A percentile compares a stretch with the other conserved stretches of the same genome.
Evolutionary conservation across 192 early-diverging fungal species (phyloP).

Genomic region (Tieghemiomyces parasiticus): DNA sequence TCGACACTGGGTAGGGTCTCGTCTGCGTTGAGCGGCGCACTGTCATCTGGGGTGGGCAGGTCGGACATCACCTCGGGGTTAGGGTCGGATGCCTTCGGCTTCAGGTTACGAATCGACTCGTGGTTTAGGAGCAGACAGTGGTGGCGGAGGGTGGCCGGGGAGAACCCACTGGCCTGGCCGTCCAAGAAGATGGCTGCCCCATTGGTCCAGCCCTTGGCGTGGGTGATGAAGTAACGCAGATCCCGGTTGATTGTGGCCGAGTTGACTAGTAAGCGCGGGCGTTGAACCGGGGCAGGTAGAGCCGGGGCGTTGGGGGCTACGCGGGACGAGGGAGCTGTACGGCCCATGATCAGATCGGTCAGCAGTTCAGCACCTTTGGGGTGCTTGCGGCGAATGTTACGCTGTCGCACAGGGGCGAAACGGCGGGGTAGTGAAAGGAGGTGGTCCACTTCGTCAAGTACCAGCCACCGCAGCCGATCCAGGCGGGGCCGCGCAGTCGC

Average conservation of each 20-base stretch:
- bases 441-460: constrained; percentile 25
- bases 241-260: constrained; percentile 10
- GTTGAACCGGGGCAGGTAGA: not conserved
- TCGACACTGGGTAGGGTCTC: not conserved
- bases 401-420: constrained; percentile 12
- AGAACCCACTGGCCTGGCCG: not conserved
- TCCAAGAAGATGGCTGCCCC: constrained; percentile 2
- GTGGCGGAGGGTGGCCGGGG: not conserved
- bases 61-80: not conserved
- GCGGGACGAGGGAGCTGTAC: not conserved
- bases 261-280: constrained; percentile 3
- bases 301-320: not conserved
- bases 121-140: constrained; percentile 6
- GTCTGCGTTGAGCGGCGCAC: not conserved
- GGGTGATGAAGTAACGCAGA: not conserved
- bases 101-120: constrained; percentile 6
- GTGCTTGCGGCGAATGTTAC: constrained; percentile 14
- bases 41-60: not conserved
- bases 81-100: not conserved
- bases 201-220: constrained; percentile 2
- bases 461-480: not conserved
- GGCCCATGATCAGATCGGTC: not conserved
- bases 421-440: constrained; percentile 19
- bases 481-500: not conserved
- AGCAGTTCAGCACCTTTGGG: constrained; percentile 13